Evolutionary conservation across 352 stramenopile genomes (phyloP), one percentile per base, ranked within the genome.

Genomic region (Pythium insidiosum): DNA sequence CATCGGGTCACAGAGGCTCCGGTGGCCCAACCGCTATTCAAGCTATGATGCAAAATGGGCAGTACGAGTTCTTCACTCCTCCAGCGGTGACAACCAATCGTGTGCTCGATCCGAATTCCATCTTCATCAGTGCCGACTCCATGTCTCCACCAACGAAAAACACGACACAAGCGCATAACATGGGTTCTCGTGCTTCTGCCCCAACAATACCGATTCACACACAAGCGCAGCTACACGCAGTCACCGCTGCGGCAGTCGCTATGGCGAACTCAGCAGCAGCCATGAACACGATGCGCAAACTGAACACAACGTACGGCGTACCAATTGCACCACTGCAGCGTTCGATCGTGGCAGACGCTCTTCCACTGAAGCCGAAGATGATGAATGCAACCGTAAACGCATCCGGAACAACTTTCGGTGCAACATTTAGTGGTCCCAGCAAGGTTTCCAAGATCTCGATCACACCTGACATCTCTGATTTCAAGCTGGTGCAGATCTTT

Each of bases 401-500:
- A n/a, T 49, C 56, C 10, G 19, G 46, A 6, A 36, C 26, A 9
- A 50, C 47, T 15, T 53, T 58, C 46, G 34, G 31, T 25, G 33
- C 57, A 36, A 40, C 43, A 20, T 47, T 56, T 15, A 35, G 31
- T 19, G 44, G 19, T 16, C 55, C 47, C 12, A 56, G 34, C 24
- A 86, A 84, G 39, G 50, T 54, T 18, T 46, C 60, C 38, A 80
- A 82, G 30, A 56, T 84, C 26, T 66, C 70, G 18, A 83, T 86
- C 40, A 84, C 73, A 7, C 75, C 79, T 4, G 79, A 88, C 48
- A 86, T 88, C 30, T 71, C 75, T 0, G 76, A 91, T 44, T 88
- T 88, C 43, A 91, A 91, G 44, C 65, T 91, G n/a, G 78, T 86
- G 16, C 79, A 87, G 50, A 91, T 88, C 50, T 91, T 88, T 52